Conservation (phyloP, 2,329 filamentous ascomycete species). For the Pseudogymnoascus sp. region DNA sequence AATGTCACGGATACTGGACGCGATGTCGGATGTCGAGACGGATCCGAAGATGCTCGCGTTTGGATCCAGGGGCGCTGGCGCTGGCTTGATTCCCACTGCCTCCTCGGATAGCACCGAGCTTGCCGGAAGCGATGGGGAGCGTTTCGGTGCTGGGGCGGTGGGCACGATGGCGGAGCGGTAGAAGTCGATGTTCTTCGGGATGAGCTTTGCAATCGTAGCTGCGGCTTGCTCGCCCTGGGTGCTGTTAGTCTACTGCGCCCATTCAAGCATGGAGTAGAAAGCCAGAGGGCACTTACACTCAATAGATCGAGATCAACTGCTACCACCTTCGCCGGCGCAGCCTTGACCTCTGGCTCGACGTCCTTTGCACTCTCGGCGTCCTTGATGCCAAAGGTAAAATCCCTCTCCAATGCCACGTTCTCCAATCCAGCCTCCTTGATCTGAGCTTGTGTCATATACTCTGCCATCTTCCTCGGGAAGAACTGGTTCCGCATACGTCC, state of each 20-base stretch:
- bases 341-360: background rate
- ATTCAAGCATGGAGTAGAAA: background rate
- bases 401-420: slow-evolving; percentile 36
- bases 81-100: slow-evolving; percentile 28
- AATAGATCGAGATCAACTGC: slow-evolving; percentile 19
- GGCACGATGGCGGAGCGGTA: slow-evolving; percentile 20
- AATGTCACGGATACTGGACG: slow-evolving; percentile 37
- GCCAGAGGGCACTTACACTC: slow-evolving; percentile 17
- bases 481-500: slow-evolving; percentile 47
- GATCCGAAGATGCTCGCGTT: slow-evolving; percentile 39
- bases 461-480: slow-evolving; percentile 42
- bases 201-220: slow-evolving; percentile 17
- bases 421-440: slow-evolving; percentile 36
- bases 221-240: slow-evolving; percentile 20
- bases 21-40: slow-evolving; percentile 45
- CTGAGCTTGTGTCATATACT: slow-evolving; percentile 41
- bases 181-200: slow-evolving; percentile 24
- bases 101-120: slow-evolving; percentile 23
- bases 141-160: slow-evolving; percentile 31
- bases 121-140: slow-evolving; percentile 22
- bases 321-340: background rate
- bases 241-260: background rate
- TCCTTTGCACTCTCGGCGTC: background rate
- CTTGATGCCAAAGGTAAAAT: slow-evolving; percentile 33
- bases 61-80: slow-evolving; percentile 20